These are phyloP conservation scores for Coriaria nepalensis DNA, from an alignment of 306 rosid species.

Conservation along the genomic window DNA sequence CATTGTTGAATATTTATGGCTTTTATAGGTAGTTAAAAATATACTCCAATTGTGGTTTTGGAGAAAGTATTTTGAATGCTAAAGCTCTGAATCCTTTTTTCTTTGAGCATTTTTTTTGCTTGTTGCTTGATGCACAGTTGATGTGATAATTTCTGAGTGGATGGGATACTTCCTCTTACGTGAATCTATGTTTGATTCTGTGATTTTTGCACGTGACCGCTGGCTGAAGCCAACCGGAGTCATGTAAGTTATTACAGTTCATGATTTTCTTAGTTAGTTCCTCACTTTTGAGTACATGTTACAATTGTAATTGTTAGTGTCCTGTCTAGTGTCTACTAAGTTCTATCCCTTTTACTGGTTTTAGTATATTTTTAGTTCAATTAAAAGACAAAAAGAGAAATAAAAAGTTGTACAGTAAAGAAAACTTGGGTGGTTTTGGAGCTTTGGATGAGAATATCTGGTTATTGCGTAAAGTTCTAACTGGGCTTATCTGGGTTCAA, in stretches of 20 bases:
- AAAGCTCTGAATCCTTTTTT: no score
- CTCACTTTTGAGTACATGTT: neutral
- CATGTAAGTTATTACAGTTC: conserved; percentile 38
- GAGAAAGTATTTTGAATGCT: no score
- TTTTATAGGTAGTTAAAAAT: neutral
- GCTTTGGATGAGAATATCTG: no score
- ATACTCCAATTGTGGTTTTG: no score
- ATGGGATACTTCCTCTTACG: conserved; percentile 98
- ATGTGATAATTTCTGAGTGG: conserved; percentile 97
- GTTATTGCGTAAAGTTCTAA: no score
- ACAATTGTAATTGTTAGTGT: neutral
- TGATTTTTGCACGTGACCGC: conserved; percentile 90
- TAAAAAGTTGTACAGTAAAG: no score
- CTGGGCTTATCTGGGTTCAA: no score
- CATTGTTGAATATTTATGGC: conserved; percentile 1
- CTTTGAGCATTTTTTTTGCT: neutral
- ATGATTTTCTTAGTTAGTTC: neutral
- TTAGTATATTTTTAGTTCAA: no score
- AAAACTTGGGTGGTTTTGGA: no score
- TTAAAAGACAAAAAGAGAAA: no score
- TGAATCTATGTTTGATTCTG: conserved; percentile 98
- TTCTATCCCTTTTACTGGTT: no score
- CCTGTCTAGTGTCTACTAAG: no score
- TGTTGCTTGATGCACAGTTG: conserved; percentile 36
- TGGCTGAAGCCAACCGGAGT: conserved; percentile 98